These are phyloP conservation scores for Pyricularia sp. DNA, from an alignment of 2,329 filamentous ascomycete species.

Conservation along the genomic window DNA sequence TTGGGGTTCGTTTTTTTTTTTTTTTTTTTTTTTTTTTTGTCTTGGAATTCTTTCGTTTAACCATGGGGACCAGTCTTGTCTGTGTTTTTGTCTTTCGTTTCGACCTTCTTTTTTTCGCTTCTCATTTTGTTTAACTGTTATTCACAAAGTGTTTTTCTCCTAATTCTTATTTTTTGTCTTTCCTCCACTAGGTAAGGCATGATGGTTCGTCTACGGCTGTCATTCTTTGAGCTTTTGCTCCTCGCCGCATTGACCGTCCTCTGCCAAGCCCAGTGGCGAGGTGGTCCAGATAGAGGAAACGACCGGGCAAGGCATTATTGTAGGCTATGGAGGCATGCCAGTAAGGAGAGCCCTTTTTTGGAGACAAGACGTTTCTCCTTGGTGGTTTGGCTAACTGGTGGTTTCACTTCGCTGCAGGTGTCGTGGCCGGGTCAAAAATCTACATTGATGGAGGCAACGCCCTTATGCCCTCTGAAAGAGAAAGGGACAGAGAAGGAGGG, in stretches of 20 bases:
- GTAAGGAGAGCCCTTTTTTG: background rate
- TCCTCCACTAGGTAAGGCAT: background rate
- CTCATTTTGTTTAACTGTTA: background rate
- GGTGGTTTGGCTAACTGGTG: background rate
- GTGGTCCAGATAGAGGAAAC: background rate
- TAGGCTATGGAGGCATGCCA: slow-evolving; percentile 5
- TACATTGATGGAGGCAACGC: slow-evolving; percentile 14
- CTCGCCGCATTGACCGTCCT: background rate
- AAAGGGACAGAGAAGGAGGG: background rate
- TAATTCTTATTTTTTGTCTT: background rate
- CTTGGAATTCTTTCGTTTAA: background rate
- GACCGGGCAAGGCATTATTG: slow-evolving; percentile 1
- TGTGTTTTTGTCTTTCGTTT: background rate
- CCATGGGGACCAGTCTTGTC: background rate
- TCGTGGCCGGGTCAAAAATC: slow-evolving; percentile 13
- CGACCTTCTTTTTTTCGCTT: background rate
- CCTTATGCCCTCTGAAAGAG: slow-evolving; percentile 8
- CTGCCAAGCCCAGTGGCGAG: background rate
- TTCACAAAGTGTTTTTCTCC: no score
- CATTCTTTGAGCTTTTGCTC: background rate
- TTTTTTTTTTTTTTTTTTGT: background rate
- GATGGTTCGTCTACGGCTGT: background rate
- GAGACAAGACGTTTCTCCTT: no score
- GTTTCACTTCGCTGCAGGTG: slow-evolving; percentile 6
- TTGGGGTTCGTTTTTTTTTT: background rate